Evolutionary conservation across 1,284 basidiomycete species (phyloP).

Genomic region (Microbotryomycetes sp.): DNA sequence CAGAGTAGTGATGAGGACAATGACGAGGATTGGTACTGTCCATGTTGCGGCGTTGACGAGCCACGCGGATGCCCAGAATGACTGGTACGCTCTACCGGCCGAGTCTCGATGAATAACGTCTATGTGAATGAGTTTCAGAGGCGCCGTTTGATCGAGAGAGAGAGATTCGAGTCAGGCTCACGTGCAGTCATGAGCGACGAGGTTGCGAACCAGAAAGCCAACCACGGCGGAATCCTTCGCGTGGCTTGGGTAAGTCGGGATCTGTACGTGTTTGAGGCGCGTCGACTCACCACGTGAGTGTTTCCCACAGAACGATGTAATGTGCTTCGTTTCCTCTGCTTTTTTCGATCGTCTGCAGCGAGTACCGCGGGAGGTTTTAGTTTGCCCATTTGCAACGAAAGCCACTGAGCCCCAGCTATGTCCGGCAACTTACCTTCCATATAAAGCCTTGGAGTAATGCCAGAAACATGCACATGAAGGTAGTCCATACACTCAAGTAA

Average conservation of each 20-base stretch:
- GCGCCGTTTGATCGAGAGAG: no score
- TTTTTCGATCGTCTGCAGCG: neutral
- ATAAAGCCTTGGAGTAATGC: neutral
- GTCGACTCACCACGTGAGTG: neutral
- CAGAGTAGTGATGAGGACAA: neutral
- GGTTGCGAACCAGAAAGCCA: neutral
- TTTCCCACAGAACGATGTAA: neutral
- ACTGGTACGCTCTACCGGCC: neutral
- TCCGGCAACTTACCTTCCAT: neutral
- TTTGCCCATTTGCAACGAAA: no score
- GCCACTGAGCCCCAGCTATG: no score
- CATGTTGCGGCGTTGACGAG: neutral
- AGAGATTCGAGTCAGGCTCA: no score
- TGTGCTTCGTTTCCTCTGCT: neutral
- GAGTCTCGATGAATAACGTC: neutral
- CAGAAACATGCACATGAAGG: neutral
- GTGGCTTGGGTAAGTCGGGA: no score
- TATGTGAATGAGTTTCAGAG: no score
- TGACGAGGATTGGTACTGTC: neutral
- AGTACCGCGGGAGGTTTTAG: no score
- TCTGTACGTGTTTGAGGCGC: no score
- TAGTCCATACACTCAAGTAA: neutral
- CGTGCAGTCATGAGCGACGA: neutral
- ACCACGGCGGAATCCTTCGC: neutral
- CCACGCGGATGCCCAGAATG: neutral